Percentiles rank a stretch among this genome's conserved stretches.
phyloP scores from a whole-genome alignment of 108 stramenopile genomes.

The Phaeodactylum tricornutum region DNA sequence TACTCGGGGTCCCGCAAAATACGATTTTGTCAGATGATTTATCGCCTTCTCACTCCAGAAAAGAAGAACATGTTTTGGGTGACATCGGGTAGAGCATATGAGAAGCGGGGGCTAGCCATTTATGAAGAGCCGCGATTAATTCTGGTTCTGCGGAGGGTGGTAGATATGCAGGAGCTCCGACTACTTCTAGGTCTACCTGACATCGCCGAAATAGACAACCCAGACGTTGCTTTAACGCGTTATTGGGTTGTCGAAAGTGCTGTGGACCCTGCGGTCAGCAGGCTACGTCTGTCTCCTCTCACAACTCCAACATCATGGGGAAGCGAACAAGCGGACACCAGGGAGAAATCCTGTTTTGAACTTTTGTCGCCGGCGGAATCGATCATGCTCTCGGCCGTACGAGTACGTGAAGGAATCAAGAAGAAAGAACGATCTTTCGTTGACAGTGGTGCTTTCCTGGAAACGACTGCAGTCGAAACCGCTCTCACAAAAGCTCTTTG shows the following conservation, averaged over 20 bases:
- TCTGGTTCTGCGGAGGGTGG: constrained; percentile 41
- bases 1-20: constrained; percentile 28
- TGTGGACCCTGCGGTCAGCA: constrained; percentile 61
- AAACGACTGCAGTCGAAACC: constrained; percentile 34
- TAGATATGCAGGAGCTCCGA: constrained; percentile 34
- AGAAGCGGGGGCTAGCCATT: constrained; percentile 26
- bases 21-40: constrained; percentile 7
- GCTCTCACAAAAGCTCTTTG: constrained; percentile 40
- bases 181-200: constrained; percentile 35
- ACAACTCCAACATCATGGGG: constrained; percentile 48
- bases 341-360: constrained; percentile 54
- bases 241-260: constrained; percentile 61
- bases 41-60: constrained; percentile 4
- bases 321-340: too few species aligned
- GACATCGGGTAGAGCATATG: constrained; percentile 3
- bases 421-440: constrained; percentile 7
- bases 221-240: constrained; percentile 13
- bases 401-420: constrained; percentile 10
- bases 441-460: constrained; percentile 34
- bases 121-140: constrained; percentile 46
- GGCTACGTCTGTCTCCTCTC: constrained; percentile 60
- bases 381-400: constrained; percentile 47
- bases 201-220: constrained; percentile 13
- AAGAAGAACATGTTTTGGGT: constrained; percentile 6
- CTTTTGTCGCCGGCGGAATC: constrained; percentile 52